phyloP scores from a whole-genome alignment of 208 protist genomes.

The Blechomonas ayalai region DNA sequence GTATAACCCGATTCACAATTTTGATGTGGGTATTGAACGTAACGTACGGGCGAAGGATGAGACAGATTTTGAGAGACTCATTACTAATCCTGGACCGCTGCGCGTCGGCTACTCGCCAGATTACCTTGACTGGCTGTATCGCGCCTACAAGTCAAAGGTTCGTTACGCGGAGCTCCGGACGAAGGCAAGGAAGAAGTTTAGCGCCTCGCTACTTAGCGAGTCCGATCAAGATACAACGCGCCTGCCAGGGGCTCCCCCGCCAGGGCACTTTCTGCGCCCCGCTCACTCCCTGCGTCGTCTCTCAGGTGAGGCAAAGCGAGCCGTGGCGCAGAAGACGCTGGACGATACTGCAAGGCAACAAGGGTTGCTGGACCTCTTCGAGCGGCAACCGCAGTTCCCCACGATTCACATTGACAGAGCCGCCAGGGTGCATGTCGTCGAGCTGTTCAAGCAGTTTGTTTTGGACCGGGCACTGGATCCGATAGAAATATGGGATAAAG shows the following conservation, averaged over 20 bases:
- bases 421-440: conserved; percentile 59
- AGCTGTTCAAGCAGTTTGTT: conserved; percentile 80
- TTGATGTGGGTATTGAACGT: conserved; percentile 26
- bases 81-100: conserved; percentile 80
- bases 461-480: conserved; percentile 52
- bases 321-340: conserved; percentile 42
- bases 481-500: conserved; percentile 74
- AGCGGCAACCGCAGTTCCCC: conserved; percentile 82
- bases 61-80: conserved; percentile 54
- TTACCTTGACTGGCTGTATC: conserved; percentile 85
- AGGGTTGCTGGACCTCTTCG: conserved; percentile 70
- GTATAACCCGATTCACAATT: conserved; percentile 83
- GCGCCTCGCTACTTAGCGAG: conserved; percentile 33
- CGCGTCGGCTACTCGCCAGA: conserved; percentile 72
- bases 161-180: conserved; percentile 35
- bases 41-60: conserved; percentile 26
- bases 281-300: conserved; percentile 46
- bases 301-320: conserved; percentile 37
- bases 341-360: conserved; percentile 42
- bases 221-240: conserved; percentile 3
- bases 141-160: conserved; percentile 57
- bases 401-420: conserved; percentile 67
- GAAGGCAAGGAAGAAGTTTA: conserved; percentile 57
- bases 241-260: conserved; percentile 2
- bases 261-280: conserved; percentile 47